These are phyloP conservation scores for Chlamydomonas asymmetrica DNA, from an alignment of 139 green algal species.

Conservation along the genomic window DNA sequence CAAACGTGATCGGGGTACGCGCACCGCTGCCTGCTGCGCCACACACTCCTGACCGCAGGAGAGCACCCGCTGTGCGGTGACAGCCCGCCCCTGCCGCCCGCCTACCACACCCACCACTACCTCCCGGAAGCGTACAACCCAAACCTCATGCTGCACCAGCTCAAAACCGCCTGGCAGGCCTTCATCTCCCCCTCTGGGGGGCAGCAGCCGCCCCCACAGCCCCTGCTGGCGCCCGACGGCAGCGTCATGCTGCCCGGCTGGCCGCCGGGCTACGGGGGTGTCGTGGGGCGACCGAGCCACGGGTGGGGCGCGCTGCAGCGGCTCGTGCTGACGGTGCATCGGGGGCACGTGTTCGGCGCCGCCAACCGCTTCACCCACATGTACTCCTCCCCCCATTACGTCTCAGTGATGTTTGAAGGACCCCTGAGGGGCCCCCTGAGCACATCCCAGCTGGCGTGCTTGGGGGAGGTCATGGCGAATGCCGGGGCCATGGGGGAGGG, in stretches of 20 bases:
- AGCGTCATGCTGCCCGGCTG: background rate
- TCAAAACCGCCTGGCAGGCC: background rate
- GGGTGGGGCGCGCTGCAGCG: background rate
- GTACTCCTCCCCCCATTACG: constrained; percentile 13
- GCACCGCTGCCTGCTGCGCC: no score
- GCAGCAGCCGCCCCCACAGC: background rate
- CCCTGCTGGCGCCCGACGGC: background rate
- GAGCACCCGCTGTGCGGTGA: background rate
- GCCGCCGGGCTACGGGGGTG: background rate
- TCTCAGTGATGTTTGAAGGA: constrained; percentile 10
- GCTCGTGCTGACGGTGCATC: background rate
- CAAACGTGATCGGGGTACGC: no score
- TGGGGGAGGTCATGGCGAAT: background rate
- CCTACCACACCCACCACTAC: background rate
- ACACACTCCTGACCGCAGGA: background rate
- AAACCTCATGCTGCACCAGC: constrained; percentile 11
- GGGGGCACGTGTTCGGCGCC: constrained; percentile 6
- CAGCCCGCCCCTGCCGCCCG: background rate
- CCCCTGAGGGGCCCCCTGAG: background rate
- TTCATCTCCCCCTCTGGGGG: background rate
- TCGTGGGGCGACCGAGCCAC: background rate
- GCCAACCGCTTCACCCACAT: constrained; percentile 30
- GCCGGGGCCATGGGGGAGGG: constrained; percentile 4
- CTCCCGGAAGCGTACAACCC: constrained; percentile 14
- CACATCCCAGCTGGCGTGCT: background rate